phyloP scores from a whole-genome alignment of 495 filamentous ascomycete species.

The Corynascus novoguineensis region DNA sequence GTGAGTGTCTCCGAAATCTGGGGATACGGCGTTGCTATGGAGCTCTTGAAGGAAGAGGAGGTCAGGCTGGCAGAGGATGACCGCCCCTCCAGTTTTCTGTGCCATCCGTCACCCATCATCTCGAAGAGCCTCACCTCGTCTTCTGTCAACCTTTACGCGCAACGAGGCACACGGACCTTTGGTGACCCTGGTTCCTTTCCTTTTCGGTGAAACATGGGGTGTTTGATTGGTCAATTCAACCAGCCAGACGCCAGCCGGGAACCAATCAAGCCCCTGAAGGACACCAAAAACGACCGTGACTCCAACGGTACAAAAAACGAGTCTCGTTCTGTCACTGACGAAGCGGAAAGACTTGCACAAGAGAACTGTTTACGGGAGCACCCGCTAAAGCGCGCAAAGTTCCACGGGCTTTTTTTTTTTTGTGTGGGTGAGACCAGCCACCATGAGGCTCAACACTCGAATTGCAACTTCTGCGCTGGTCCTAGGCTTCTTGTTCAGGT shows the following conservation, averaged over 20 bases:
- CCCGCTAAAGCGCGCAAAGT: not conserved
- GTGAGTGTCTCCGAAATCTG: slow-evolving; percentile 10
- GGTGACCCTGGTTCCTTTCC: too few relatives aligned
- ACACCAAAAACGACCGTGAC: not conserved
- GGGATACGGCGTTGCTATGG: slow-evolving; percentile 11
- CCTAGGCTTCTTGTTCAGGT: not conserved
- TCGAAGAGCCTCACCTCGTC: slow-evolving; percentile 13
- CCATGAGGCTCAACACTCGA: not conserved
- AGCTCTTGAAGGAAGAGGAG: slow-evolving; percentile 7
- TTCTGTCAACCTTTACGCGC: not conserved
- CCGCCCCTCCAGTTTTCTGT: slow-evolving; percentile 12
- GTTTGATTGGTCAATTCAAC: slow-evolving; percentile 18
- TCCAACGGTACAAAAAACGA: not conserved
- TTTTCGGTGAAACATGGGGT: slow-evolving; percentile 4
- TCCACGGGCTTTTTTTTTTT: not conserved
- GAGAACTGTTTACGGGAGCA: not conserved
- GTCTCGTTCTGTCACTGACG: not conserved
- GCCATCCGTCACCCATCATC: not conserved
- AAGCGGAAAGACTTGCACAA: not conserved
- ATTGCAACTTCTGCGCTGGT: not conserved
- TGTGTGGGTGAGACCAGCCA: too few relatives aligned
- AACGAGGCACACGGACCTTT: not conserved
- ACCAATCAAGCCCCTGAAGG: not conserved
- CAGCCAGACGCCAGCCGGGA: not conserved
- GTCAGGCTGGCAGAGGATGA: slow-evolving; percentile 7